phyloP scores from a whole-genome alignment of 805 yeast genomes.

The Pichia cephalocereana region DNA sequence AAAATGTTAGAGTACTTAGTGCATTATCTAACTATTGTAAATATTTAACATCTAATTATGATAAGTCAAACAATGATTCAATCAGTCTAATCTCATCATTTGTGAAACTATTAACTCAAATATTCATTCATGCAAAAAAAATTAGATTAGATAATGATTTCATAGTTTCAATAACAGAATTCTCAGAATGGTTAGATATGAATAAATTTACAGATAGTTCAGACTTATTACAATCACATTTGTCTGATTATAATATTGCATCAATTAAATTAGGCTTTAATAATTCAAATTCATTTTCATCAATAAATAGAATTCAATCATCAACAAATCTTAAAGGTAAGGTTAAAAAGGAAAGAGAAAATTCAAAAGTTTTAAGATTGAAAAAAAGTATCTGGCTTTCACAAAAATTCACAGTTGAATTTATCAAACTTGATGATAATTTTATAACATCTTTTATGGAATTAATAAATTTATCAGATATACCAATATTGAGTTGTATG shows the following conservation, averaged over 20 bases:
- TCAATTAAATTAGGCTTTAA: conserved; percentile 2
- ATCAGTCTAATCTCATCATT: conserved; percentile 15
- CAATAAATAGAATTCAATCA: neutral
- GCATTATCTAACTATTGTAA: conserved; percentile 12
- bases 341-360: conserved; percentile 3
- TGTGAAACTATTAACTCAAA: conserved; percentile 15
- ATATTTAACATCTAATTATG: neutral
- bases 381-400: conserved; percentile 26
- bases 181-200: conserved; percentile 6
- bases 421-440: conserved; percentile 16
- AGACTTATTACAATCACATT: neutral
- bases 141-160: conserved; percentile 11
- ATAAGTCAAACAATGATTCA: neutral
- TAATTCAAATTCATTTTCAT: neutral
- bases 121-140: conserved; percentile 10
- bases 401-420: conserved; percentile 20
- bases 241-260: conserved; percentile 1
- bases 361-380: conserved; percentile 14
- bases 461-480: conserved; percentile 21
- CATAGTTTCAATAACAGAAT: conserved; percentile 11
- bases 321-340: neutral
- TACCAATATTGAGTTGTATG: conserved; percentile 23
- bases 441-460: conserved; percentile 22
- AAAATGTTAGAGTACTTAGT: conserved; percentile 10
- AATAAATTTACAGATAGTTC: neutral